Evolutionary conservation across 108 stramenopile genomes (phyloP).

Genomic region (Poteriospumella lacustris): DNA sequence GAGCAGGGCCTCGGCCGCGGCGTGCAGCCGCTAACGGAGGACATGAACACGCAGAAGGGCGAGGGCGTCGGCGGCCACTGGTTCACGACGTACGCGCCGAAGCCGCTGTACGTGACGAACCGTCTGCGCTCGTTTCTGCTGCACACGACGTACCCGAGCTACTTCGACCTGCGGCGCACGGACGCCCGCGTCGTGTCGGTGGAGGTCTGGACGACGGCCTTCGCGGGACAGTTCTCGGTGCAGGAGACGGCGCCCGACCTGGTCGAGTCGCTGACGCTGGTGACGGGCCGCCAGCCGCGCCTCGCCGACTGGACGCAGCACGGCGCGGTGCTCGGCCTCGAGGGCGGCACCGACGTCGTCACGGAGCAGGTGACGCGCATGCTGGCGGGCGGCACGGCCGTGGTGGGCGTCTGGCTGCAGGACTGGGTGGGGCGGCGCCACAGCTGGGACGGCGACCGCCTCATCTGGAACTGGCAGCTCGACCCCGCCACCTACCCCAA

Average conservation of each 20-base stretch:
- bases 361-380: conserved; percentile 22
- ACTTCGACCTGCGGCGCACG: conserved; percentile 45
- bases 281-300: conserved; percentile 39
- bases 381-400: conserved; percentile 2
- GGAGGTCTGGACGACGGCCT: neutral
- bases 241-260: conserved; percentile 39
- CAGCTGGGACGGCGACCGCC: conserved; percentile 25
- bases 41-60: neutral
- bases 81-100: conserved; percentile 40
- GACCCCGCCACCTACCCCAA: conserved; percentile 46
- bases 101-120: conserved; percentile 49
- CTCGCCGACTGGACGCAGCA: conserved; percentile 53
- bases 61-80: conserved; percentile 20
- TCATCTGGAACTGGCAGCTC: conserved; percentile 56
- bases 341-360: conserved; percentile 49
- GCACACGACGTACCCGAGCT: conserved; percentile 37
- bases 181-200: conserved; percentile 38
- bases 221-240: conserved; percentile 33
- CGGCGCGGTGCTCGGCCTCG: conserved; percentile 50
- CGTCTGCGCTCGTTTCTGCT: conserved; percentile 41
- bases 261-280: conserved; percentile 40
- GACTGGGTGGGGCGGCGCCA: conserved; percentile 54
- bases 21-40: neutral
- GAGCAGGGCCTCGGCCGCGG: conserved; percentile 23
- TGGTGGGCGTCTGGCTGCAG: conserved; percentile 51